Conservation (phyloP, 768 basidiomycete genomes). For the Tricholoma hemisulphureum region DNA sequence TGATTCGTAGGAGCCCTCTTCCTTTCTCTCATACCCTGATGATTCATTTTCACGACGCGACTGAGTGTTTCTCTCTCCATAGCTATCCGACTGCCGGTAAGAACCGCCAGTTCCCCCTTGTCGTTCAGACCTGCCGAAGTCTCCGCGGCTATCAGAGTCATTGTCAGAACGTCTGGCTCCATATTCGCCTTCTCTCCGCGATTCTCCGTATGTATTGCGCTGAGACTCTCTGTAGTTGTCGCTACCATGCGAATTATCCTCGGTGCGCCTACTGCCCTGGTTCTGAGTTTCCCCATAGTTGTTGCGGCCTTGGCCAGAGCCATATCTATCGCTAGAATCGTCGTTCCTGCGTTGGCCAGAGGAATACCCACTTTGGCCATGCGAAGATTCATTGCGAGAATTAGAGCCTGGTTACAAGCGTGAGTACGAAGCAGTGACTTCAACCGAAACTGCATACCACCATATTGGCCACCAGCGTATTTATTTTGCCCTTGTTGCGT, state of each 20-base stretch:
- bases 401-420: slow-evolving; percentile 1
- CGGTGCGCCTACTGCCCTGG: not conserved
- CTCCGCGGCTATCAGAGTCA: not conserved
- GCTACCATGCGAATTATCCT: slow-evolving; percentile 9
- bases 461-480: slow-evolving; percentile 2
- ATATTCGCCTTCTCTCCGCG: slow-evolving; percentile 15
- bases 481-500: slow-evolving; percentile 11
- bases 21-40: slow-evolving; percentile 14
- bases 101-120: not conserved
- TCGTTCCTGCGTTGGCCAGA: not conserved
- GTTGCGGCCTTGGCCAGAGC: slow-evolving; percentile 11
- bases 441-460: slow-evolving; percentile 1
- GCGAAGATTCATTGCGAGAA: slow-evolving; percentile 1
- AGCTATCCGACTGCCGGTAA: not conserved
- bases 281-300: slow-evolving; percentile 6
- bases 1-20: slow-evolving; percentile 15
- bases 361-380: not conserved
- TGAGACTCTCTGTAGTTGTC: slow-evolving; percentile 6
- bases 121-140: not conserved
- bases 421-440: not conserved
- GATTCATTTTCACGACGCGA: slow-evolving; percentile 7
- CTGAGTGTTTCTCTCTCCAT: not conserved
- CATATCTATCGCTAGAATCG: slow-evolving; percentile 3
- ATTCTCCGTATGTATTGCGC: slow-evolving; percentile 4
- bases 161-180: slow-evolving; percentile 9